phyloP scores from a whole-genome alignment of 345 rosid species.

The Eucalyptus sp. region DNA sequence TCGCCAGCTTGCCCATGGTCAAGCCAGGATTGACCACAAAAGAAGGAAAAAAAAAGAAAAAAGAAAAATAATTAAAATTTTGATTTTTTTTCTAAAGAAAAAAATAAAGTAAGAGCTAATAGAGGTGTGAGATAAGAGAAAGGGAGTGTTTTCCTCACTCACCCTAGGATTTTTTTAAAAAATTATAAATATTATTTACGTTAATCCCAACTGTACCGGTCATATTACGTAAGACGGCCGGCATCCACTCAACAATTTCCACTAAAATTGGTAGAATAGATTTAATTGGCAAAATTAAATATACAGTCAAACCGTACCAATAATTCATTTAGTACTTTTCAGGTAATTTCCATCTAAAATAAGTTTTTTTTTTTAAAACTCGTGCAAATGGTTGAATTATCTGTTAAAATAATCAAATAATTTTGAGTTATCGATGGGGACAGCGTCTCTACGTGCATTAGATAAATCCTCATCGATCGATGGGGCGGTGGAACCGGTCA shows the following conservation, averaged over 20 bases:
- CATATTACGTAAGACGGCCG: fast-evolving
- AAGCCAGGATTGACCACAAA: fast-evolving
- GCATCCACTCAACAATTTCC: no score
- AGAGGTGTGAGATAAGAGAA: no score
- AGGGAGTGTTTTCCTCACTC: no score
- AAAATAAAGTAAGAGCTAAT: no score
- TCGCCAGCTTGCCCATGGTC: no score
- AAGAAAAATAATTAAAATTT: no score
- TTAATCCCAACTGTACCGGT: fast-evolving
- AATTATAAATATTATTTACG: no score
- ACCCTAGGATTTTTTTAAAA: background rate
- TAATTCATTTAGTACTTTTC: background rate
- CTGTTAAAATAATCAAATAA: background rate
- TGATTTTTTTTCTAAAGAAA: no score
- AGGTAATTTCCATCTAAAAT: background rate
- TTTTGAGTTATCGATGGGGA: background rate
- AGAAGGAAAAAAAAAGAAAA: no score
- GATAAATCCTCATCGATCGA: background rate
- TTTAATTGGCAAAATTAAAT: no score
- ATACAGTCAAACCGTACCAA: background rate
- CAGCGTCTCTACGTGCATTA: background rate
- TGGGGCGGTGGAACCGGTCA: background rate
- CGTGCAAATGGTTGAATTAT: background rate
- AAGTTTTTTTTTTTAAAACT: background rate
- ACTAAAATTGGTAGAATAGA: no score